phyloP scores from a whole-genome alignment of 75 land plant species.

The Pinus albicaulis region DNA sequence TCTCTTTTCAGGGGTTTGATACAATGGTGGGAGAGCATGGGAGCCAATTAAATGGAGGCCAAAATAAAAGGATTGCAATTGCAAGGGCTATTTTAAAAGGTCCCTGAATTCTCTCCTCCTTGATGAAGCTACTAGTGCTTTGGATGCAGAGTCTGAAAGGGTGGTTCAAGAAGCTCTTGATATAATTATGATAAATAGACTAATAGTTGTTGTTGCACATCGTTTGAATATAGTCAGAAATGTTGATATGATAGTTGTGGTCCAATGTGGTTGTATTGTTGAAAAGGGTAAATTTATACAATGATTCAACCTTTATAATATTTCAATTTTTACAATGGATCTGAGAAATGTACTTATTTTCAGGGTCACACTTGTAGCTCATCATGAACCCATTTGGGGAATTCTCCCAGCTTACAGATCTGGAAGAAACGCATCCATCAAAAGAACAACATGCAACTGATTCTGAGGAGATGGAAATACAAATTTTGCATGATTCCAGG shows the following conservation, averaged over 20 bases:
- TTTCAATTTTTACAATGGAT: too few relatives aligned
- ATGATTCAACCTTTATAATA: too few relatives aligned
- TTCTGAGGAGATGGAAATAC: too few relatives aligned
- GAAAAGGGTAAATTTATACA: slow-evolving; percentile 25
- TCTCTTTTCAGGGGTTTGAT: slow-evolving; percentile 60
- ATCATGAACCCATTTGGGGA: too few relatives aligned
- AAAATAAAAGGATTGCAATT: slow-evolving; percentile 83
- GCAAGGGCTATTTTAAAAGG: slow-evolving; percentile 81
- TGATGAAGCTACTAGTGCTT: slow-evolving; percentile 86
- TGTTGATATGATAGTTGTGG: slow-evolving; percentile 67
- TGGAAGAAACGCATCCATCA: slow-evolving; percentile 14
- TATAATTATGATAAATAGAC: slow-evolving; percentile 47
- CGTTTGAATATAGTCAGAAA: slow-evolving; percentile 69
- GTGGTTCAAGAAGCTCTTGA: slow-evolving; percentile 75
- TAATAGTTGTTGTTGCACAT: slow-evolving; percentile 85
- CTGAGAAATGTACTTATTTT: too few relatives aligned
- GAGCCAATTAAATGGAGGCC: slow-evolving; percentile 83
- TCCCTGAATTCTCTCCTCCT: slow-evolving; percentile 69
- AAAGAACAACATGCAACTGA: slow-evolving; percentile 8
- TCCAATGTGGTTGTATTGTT: slow-evolving; percentile 62
- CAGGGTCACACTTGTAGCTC: too few relatives aligned
- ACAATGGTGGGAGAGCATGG: slow-evolving; percentile 81
- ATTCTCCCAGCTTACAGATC: too few relatives aligned
- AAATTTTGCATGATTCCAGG: too few relatives aligned
- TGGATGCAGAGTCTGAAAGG: slow-evolving; percentile 75